Percentiles rank a stretch among this genome's conserved stretches.
Conservation (phyloP, 1,284 basidiomycete species). For the Anthracocystis panici-leucophaei region DNA sequence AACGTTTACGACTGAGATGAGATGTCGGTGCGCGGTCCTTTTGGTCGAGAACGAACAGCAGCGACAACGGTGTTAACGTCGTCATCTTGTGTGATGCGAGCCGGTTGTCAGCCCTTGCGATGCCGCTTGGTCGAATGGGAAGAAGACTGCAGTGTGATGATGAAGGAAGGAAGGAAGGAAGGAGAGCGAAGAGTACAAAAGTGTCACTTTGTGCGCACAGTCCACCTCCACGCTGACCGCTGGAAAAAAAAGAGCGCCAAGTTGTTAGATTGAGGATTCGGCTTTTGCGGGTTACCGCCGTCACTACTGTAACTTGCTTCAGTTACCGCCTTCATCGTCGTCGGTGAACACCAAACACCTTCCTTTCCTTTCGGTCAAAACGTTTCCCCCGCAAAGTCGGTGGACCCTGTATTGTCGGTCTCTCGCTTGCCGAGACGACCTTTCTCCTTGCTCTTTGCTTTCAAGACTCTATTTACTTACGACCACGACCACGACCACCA, state of each 20-base stretch:
- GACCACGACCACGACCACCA: conserved; percentile 1
- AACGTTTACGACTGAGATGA: conserved; percentile 13
- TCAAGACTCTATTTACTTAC: no score
- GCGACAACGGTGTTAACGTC: conserved; percentile 30
- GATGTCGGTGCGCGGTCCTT: background rate
- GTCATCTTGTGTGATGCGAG: conserved; percentile 15
- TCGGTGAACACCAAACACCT: no score
- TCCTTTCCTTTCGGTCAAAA: no score
- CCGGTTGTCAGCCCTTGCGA: background rate
- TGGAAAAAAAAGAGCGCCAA: background rate
- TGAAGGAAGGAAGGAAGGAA: no score
- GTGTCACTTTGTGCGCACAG: conserved; percentile 20
- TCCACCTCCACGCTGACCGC: conserved; percentile 5
- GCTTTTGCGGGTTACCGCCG: no score
- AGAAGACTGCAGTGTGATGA: background rate
- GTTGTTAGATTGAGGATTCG: conserved; percentile 2
- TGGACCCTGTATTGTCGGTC: conserved; percentile 10
- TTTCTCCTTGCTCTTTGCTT: background rate
- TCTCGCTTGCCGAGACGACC: conserved; percentile 7
- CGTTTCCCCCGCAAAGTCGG: background rate
- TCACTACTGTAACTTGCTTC: no score
- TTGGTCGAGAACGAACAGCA: conserved; percentile 37
- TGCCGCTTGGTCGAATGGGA: no score
- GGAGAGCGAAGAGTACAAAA: background rate
- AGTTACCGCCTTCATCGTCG: no score